Percentiles rank a stretch among this genome's conserved stretches.
Evolutionary conservation across 176 grass and related monocot genomes (phyloP).

Genomic region (Aegilops umbellulata): DNA sequence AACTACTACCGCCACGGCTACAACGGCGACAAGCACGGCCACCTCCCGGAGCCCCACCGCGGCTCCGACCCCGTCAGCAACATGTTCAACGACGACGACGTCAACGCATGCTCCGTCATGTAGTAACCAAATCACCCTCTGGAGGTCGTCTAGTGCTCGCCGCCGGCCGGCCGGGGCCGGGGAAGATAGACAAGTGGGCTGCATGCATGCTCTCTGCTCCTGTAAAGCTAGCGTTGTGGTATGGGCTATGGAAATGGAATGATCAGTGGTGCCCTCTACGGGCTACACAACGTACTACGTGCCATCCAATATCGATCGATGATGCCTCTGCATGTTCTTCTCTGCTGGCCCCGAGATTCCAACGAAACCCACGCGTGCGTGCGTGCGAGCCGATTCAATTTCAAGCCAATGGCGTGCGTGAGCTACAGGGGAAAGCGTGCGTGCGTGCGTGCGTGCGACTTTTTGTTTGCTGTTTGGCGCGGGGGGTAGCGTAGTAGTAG

Average conservation of each 20-base stretch:
- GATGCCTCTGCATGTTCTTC: background rate
- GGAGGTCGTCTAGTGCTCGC: too few species aligned
- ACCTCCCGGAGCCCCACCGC: conserved; percentile 54
- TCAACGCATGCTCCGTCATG: conserved; percentile 86
- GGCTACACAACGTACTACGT: background rate
- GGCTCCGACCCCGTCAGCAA: conserved; percentile 92
- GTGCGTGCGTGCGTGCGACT: conserved; percentile 4
- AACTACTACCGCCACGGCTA: conserved; percentile 97
- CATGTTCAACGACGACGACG: conserved; percentile 99
- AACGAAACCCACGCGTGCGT: background rate
- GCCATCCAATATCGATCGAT: background rate
- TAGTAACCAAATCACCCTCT: background rate
- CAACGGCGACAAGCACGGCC: conserved; percentile 90
- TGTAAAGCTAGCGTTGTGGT: conserved; percentile 16
- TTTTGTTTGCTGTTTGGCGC: background rate
- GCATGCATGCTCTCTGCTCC: background rate
- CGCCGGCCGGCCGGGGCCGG: background rate
- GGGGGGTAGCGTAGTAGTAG: background rate
- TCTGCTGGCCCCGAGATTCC: background rate
- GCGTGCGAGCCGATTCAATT: background rate
- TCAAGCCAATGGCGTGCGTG: background rate
- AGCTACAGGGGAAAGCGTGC: conserved; percentile 24
- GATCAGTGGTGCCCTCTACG: conserved; percentile 21
- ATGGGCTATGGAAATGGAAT: conserved; percentile 11
- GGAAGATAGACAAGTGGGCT: background rate